Base-by-base conservation (phyloP, 2,329 filamentous ascomycete genomes). In the Chaetomiaceae sp. region DNA sequence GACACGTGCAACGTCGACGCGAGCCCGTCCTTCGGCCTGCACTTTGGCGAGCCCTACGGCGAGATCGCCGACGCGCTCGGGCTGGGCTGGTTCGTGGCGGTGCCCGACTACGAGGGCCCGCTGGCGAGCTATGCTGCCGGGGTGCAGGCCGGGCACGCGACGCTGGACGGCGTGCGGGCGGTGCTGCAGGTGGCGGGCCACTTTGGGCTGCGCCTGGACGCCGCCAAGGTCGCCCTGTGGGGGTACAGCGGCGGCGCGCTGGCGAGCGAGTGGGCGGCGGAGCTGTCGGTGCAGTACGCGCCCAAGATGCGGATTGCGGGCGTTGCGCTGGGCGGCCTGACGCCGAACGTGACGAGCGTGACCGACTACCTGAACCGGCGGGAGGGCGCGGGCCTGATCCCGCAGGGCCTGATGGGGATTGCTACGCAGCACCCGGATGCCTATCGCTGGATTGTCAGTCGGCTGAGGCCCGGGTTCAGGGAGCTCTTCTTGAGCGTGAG, bases 181-280 rank as follows among this genome's bases (percentile, higher is more conserved):
- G 67, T 71, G 1, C 57, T 73, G 11, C 55, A 62, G 23, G 58
- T 46, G 18, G 50, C 58, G 1, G 51, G 53, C 2, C 13, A 36
- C 11, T 64, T 71, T 4, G 64, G 66, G 2, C 60, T 75, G 48
- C 58, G 61, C 14, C n/a, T 51, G 9, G 36, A 56, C 5, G 61
- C 65, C 13, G 65, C 72, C 0, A 65, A 58, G 4, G 63, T 73
- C 37, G 69, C 72, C 2, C 64, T 80, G 50, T 81, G 77, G 76
- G 77, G 77, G 5, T 80, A 79, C 61, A 77, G 73, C 5, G 77
- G 77, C 5, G 77, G 77, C n/a, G 69, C 71, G 11, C 57, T 79
- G 33, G 75, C 75, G 1, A 71, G 66, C n/a, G 74, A 73, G 46
- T 78, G 71, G 71, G 76, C 76, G 1, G 69, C 73, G n/a, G 74